Conservation (phyloP, 139 green algal genomes). For the Volvox reticuliferus region DNA sequence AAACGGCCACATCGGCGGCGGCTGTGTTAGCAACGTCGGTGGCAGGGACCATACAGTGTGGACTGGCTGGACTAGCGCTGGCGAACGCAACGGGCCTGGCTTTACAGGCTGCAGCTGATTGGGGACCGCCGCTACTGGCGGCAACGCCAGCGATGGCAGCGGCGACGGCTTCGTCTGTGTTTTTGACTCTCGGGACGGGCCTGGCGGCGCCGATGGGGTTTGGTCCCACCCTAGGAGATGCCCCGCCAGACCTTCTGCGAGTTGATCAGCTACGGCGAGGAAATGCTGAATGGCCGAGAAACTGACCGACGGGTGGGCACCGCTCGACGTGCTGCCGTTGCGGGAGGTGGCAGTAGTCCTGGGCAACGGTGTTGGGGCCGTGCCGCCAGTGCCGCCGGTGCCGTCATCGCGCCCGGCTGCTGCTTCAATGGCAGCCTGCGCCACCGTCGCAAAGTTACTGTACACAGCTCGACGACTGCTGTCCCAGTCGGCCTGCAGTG, state of each 20-base stretch:
- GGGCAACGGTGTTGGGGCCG: background rate
- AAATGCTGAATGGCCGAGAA: background rate
- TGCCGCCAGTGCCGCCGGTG: background rate
- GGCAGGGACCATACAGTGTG: background rate
- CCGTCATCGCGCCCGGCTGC: background rate
- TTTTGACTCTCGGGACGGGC: background rate
- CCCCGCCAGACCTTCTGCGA: constrained; percentile 12
- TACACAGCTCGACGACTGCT: background rate
- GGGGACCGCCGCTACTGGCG: too few relatives aligned
- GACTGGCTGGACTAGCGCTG: too few relatives aligned
- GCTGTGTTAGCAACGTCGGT: background rate
- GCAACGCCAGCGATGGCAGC: background rate
- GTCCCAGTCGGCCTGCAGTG: constrained; percentile 19
- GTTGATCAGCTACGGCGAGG: background rate
- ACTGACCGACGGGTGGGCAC: constrained; percentile 11
- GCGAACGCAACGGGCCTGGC: too few relatives aligned
- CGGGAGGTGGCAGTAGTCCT: background rate
- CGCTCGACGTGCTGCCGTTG: background rate
- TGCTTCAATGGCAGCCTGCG: background rate
- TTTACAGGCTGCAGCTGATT: too few relatives aligned
- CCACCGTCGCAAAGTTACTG: background rate
- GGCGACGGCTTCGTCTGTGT: background rate
- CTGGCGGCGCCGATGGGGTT: background rate
- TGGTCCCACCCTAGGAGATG: background rate
- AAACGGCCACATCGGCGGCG: background rate